Conservation (phyloP, 345 rosid genomes). For the Noccaea bulbosa region DNA sequence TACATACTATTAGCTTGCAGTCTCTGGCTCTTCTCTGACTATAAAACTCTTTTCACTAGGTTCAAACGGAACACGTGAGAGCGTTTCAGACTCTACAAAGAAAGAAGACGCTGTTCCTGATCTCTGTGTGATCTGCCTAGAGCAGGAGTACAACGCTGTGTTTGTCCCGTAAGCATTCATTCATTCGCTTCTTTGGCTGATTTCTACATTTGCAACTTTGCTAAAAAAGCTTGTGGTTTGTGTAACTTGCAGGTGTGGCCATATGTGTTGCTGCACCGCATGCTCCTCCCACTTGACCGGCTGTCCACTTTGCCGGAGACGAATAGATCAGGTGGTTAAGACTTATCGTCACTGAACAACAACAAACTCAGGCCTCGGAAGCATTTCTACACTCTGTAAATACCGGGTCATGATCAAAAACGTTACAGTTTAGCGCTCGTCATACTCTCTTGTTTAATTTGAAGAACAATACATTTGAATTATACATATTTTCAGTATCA, state of each 20-base stretch:
- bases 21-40: not conserved
- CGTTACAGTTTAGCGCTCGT: not conserved
- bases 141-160: conserved; percentile 87
- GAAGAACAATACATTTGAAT: conserved; percentile 4
- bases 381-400: conserved; percentile 31
- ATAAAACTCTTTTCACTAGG: conserved; percentile 44
- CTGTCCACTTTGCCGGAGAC: conserved; percentile 89
- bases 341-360: conserved; percentile 72
- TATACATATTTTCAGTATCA: not conserved
- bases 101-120: conserved; percentile 74
- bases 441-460: conserved; percentile 19
- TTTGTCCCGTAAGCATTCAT: conserved; percentile 83
- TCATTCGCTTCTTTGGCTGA: conserved; percentile 8
- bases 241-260: conserved; percentile 77
- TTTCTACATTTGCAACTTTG: conserved; percentile 17
- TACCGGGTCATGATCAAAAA: conserved; percentile 21
- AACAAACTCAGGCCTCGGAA: conserved; percentile 14
- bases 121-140: conserved; percentile 95
- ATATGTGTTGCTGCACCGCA: conserved; percentile 88
- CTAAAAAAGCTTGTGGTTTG: conserved; percentile 16
- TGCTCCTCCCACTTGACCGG: conserved; percentile 73
- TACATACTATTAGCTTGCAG: not conserved
- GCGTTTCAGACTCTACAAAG: conserved; percentile 43
- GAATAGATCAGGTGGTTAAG: conserved; percentile 82
- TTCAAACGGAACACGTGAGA: conserved; percentile 53